phyloP scores from a whole-genome alignment of 306 rosid species.

The Quercus gilva region DNA sequence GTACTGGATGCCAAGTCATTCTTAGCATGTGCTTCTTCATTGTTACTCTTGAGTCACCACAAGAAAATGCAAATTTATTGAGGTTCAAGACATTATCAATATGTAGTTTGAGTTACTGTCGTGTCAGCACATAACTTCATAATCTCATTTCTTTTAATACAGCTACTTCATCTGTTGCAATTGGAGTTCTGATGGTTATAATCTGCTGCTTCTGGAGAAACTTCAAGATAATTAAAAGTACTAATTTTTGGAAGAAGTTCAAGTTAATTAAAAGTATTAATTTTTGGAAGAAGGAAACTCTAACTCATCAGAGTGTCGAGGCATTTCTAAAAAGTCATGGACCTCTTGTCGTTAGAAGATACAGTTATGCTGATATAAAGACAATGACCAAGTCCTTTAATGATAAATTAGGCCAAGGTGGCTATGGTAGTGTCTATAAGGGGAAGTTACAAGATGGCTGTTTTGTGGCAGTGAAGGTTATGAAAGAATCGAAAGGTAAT shows the following conservation, averaged over 20 bases:
- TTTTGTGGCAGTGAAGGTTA: no score
- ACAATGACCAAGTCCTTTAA: neutral
- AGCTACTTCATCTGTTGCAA: neutral
- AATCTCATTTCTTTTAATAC: neutral
- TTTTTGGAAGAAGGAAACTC: no score
- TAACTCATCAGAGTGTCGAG: no score
- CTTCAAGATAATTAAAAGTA: no score
- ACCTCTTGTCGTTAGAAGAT: slow-evolving; percentile 8
- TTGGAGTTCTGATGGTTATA: neutral
- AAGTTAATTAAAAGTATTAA: no score
- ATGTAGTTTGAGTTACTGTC: neutral
- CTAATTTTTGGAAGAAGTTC: no score
- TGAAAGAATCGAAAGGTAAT: no score
- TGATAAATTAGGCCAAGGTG: no score
- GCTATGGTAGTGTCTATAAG: no score
- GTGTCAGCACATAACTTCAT: neutral
- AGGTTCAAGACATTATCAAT: neutral
- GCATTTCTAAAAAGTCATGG: neutral
- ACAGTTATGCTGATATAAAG: slow-evolving; percentile 4
- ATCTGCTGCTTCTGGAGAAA: no score
- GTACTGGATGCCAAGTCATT: neutral
- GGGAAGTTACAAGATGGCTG: no score
- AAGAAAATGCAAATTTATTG: neutral
- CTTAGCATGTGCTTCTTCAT: neutral
- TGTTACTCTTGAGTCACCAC: neutral